These are phyloP conservation scores for Polychytrium aggregatum DNA, from an alignment of 192 early-diverging fungal species.

Conservation along the genomic window DNA sequence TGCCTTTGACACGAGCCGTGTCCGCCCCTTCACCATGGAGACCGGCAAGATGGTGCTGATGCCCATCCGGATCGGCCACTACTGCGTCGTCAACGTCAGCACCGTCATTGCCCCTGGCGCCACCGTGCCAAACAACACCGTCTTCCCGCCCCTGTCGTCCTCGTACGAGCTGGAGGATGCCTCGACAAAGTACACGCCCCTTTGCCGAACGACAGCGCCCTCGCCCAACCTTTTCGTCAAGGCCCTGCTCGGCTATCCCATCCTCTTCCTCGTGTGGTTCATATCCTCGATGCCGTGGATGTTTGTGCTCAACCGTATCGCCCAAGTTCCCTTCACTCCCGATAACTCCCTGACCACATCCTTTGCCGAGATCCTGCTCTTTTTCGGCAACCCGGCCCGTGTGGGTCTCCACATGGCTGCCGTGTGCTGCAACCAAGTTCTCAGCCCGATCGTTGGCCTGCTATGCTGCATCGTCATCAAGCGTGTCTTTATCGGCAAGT, in stretches of 20 bases:
- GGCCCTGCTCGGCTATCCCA: conserved; percentile 16
- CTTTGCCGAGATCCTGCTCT: conserved; percentile 18
- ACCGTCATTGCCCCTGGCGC: conserved; percentile 23
- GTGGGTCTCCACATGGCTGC: conserved; percentile 23
- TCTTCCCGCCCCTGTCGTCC: conserved; percentile 23
- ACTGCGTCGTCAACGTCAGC: conserved; percentile 15
- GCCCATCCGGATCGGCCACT: conserved; percentile 22
- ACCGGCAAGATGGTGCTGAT: conserved; percentile 25
- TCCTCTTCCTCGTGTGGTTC: conserved; percentile 12
- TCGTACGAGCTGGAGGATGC: conserved; percentile 19
- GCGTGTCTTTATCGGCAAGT: conserved; percentile 16
- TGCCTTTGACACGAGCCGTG: conserved; percentile 9
- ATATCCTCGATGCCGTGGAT: conserved; percentile 25
- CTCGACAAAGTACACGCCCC: conserved; percentile 5
- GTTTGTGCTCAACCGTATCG: conserved; percentile 14
- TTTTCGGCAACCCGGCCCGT: conserved; percentile 20
- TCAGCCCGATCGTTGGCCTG: conserved; percentile 20
- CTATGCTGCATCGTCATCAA: conserved; percentile 15
- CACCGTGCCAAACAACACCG: conserved; percentile 20
- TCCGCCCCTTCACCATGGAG: conserved; percentile 25
- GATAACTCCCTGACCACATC: conserved; percentile 11
- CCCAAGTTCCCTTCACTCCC: no score
- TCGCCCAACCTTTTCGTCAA: conserved; percentile 7
- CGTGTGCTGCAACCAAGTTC: conserved; percentile 6
- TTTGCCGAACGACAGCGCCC: no score